Evolutionary conservation across 225 moss, liverwort and hornwort genomes (phyloP).

Genomic region (Physcomitrium patens): DNA sequence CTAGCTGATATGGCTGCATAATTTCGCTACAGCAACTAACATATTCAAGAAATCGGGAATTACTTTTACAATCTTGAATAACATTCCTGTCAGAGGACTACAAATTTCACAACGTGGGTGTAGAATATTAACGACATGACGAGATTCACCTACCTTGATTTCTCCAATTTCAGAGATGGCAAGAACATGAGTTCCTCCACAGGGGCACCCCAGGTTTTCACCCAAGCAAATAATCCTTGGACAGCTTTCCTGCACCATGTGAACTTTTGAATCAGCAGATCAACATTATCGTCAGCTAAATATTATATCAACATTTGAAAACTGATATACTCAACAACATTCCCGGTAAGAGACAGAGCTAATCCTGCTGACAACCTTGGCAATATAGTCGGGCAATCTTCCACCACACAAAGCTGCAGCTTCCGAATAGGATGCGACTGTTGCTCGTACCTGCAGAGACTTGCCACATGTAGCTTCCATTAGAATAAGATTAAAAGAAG

Average conservation of each 20-base stretch:
- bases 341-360: neutral
- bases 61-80: neutral
- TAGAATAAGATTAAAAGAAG: neutral
- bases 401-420: slow-evolving; percentile 81
- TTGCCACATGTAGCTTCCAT: neutral
- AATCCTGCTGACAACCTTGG: slow-evolving; percentile 41
- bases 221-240: slow-evolving; percentile 74
- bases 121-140: neutral
- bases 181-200: slow-evolving; percentile 81
- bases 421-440: slow-evolving; percentile 57
- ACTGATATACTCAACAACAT: neutral
- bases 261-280: neutral
- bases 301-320: neutral
- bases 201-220: slow-evolving; percentile 69
- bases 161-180: slow-evolving; percentile 70
- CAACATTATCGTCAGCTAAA: slow-evolving; percentile 8
- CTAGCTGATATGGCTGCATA: neutral
- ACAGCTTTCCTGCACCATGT: slow-evolving; percentile 60
- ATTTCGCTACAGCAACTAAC: neutral
- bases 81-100: neutral
- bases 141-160: slow-evolving; percentile 53
- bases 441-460: slow-evolving; percentile 63
- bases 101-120: neutral
- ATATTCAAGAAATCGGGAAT: neutral
- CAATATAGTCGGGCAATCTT: slow-evolving; percentile 68